phyloP scores from a whole-genome alignment of 352 stramenopile species.

The Globisporangium megalacanthum region DNA sequence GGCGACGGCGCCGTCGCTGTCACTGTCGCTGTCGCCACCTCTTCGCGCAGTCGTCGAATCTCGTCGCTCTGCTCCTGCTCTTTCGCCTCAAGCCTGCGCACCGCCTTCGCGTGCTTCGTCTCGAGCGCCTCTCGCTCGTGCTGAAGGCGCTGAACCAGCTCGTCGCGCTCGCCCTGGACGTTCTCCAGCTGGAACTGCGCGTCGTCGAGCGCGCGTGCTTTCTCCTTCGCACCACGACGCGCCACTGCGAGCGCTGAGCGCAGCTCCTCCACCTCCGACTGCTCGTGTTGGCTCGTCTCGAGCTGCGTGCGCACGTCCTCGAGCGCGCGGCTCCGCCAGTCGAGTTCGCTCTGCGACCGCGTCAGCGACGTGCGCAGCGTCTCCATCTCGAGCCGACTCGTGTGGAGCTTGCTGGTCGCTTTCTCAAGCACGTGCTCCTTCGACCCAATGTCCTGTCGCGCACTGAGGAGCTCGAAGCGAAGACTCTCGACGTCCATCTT shows the following conservation, averaged over 20 bases:
- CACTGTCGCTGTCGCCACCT: neutral
- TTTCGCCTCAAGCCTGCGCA: constrained; percentile 12
- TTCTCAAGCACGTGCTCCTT: constrained; percentile 5
- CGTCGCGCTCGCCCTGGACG: constrained; percentile 12
- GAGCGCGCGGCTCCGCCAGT: constrained; percentile 1
- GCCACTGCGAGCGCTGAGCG: neutral
- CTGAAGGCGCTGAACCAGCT: constrained; percentile 4
- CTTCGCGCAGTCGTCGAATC: constrained; percentile 12
- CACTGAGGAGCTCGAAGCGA: constrained; percentile 3
- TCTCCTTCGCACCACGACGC: constrained; percentile 1
- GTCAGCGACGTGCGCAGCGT: neutral
- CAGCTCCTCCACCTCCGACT: constrained; percentile 3
- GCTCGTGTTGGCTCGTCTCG: constrained; percentile 1
- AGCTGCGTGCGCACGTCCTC: constrained; percentile 3
- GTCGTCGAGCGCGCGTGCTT: constrained; percentile 3
- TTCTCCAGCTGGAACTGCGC: constrained; percentile 5
- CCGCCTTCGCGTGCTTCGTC: constrained; percentile 9
- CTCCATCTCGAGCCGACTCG: neutral
- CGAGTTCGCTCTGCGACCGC: constrained; percentile 1
- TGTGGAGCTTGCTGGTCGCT: constrained; percentile 2
- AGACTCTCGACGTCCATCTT: constrained; percentile 4
- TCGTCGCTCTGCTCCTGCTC: constrained; percentile 19
- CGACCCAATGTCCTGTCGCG: constrained; percentile 4
- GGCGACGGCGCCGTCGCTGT: neutral
- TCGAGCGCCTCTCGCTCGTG: constrained; percentile 22